Evolutionary conservation across 345 rosid genomes (phyloP), one percentile per base, ranked within the genome.

Genomic region (Odontarrhena argentea): DNA sequence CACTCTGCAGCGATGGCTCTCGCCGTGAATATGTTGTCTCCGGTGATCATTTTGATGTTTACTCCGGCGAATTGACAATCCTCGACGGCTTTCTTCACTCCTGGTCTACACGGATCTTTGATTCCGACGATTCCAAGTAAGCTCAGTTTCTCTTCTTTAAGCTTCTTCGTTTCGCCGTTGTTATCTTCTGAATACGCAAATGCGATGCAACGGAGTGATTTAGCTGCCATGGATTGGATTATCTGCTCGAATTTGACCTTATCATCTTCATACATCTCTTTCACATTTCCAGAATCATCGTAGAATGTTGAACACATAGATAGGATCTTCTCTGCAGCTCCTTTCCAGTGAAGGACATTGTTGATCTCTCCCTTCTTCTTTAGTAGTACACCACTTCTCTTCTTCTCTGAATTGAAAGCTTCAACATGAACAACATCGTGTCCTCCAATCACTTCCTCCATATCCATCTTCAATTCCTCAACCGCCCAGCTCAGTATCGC

Each of bases 1-100:
- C 95, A 88, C 65, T 87, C 92, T 0, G 76, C 75, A 1, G 96
- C 92, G 53, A 92, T 88, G 3, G 98, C 98, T 77, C 74, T 88
- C 10, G 92, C 96, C 5, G 92, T 89, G 79, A 71, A 78, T 45
- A 85, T 69, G 49, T 88, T 86, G 46, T 87, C 97, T 0, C 97
- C 94, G 0, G 96, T 91, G 57, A 91, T 79, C 92, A 92, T 88
- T 46, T 83, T 88, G 79, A 92, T 66, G 66, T 25, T 76, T 4
- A 88, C 94, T 28, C 96, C 98, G 0, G 96, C 94, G 42, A 32
- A 26, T 58, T 80, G 84, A 59, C 92, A 92, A 46, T 78, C 82
- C 60, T 78, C 76, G 3, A 92, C 95, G 0, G 91, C 96, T 43
- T 68, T 57, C 63, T 78, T 82, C 18, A 75, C 94, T 7, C 92